Evolutionary conservation across 2,329 filamentous ascomycete species (phyloP).

Genomic region (Aureobasidium pullulans): DNA sequence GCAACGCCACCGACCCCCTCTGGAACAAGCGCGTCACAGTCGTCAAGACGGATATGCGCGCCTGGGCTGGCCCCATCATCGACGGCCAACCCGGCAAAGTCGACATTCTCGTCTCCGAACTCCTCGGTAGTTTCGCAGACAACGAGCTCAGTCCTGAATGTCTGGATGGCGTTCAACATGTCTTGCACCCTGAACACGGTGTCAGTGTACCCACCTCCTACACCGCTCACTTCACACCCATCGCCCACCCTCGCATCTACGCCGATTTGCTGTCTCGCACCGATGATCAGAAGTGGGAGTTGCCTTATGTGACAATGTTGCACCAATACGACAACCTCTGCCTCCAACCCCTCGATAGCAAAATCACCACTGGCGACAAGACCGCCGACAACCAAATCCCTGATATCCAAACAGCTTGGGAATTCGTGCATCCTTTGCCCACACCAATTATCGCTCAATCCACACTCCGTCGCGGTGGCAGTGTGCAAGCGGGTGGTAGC

Average conservation of each 20-base stretch:
- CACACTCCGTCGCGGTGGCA: slow-evolving; percentile 52
- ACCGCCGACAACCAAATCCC: slow-evolving; percentile 20
- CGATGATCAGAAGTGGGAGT: slow-evolving; percentile 70
- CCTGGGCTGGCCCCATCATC: slow-evolving; percentile 75
- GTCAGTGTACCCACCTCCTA: slow-evolving; percentile 93
- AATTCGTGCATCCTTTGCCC: slow-evolving; percentile 70
- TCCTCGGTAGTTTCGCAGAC: slow-evolving; percentile 91
- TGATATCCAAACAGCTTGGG: slow-evolving; percentile 69
- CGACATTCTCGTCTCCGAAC: slow-evolving; percentile 89
- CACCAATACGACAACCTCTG: slow-evolving; percentile 84
- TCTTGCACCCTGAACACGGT: slow-evolving; percentile 70
- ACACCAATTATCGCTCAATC: slow-evolving; percentile 48
- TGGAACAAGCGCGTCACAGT: slow-evolving; percentile 79
- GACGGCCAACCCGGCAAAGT: slow-evolving; percentile 57
- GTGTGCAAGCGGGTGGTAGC: slow-evolving; percentile 59
- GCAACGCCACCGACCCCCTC: slow-evolving; percentile 61
- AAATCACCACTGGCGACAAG: slow-evolving; percentile 33
- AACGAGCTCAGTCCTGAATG: slow-evolving; percentile 97
- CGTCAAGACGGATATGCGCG: slow-evolving; percentile 94
- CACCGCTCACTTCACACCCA: slow-evolving; percentile 87
- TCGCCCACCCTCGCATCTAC: slow-evolving; percentile 78
- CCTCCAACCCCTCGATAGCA: slow-evolving; percentile 31
- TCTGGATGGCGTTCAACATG: slow-evolving; percentile 87
- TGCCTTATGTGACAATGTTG: slow-evolving; percentile 89
- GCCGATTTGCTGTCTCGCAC: slow-evolving; percentile 64